A percentile compares a stretch with the other conserved stretches of the same genome.
Conservation (phyloP, 257 asterid genomes). For the Solanum commersonii region DNA sequence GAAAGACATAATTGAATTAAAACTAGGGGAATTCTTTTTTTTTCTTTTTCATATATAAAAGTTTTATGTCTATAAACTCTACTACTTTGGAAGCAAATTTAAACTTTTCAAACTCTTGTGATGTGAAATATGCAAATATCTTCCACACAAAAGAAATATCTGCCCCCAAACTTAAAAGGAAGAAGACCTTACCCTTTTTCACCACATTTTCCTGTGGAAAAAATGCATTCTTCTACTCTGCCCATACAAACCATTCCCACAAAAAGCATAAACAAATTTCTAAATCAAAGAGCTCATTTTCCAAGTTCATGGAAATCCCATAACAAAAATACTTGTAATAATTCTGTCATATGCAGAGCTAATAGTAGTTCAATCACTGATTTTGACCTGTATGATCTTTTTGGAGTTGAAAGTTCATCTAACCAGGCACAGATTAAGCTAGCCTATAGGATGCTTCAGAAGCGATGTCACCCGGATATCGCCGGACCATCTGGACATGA, state of each 20-base stretch:
- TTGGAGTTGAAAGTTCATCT: constrained; percentile 62
- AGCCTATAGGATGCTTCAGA: constrained; percentile 77
- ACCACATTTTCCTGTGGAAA: background rate
- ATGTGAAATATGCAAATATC: background rate
- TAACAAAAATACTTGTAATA: background rate
- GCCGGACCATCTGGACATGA: constrained; percentile 87
- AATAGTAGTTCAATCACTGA: constrained; percentile 38
- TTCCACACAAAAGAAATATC: background rate
- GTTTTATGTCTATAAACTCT: background rate
- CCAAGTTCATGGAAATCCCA: background rate
- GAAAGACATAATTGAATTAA: no score
- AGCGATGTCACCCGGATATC: constrained; percentile 88
- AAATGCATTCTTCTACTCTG: constrained; percentile 40
- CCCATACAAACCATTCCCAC: constrained; percentile 20
- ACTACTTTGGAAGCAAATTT: background rate
- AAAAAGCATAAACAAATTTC: constrained; percentile 10
- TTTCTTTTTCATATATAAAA: background rate
- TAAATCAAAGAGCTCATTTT: constrained; percentile 1
- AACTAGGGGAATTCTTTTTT: background rate
- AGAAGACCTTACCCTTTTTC: background rate
- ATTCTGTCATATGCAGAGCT: constrained; percentile 24
- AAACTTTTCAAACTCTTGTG: background rate
- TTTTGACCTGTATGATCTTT: constrained; percentile 76
- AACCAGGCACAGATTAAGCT: constrained; percentile 50
- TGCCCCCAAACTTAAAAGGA: background rate